Conservation (phyloP, 306 rosid genomes). For the Casuarina glauca region DNA sequence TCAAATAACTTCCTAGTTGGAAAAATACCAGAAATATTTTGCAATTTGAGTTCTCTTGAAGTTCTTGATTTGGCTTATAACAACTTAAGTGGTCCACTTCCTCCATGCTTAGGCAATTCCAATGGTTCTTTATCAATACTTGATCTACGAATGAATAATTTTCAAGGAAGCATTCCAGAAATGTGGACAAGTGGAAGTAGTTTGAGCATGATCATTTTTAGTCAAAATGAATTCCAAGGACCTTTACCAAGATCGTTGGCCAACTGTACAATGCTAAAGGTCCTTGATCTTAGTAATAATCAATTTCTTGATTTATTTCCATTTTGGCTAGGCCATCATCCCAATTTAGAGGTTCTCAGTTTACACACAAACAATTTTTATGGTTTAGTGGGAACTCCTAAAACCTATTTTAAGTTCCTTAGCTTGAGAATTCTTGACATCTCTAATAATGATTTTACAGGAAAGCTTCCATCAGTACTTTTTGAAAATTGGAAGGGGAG, state of each 20-base stretch:
- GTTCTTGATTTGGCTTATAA: no score
- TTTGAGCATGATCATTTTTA: not conserved
- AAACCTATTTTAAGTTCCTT: not conserved
- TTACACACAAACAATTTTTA: not conserved
- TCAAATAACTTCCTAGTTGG: not conserved
- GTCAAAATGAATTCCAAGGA: not conserved
- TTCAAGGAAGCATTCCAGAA: not conserved
- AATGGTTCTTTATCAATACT: not conserved
- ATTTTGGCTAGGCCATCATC: not conserved
- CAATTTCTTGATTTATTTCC: no score
- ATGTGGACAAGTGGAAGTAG: not conserved
- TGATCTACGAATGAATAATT: not conserved
- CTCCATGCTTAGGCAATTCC: no score
- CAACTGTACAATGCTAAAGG: not conserved
- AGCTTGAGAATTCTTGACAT: not conserved
- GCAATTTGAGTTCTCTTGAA: no score
- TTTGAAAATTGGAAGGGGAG: not conserved
- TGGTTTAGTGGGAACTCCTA: not conserved
- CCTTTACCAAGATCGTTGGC: not conserved
- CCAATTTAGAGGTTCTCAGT: not conserved
- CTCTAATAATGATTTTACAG: not conserved
- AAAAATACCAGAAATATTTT: not conserved
- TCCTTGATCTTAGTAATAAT: not conserved
- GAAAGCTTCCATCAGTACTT: not conserved
- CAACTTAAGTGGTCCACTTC: no score